Conservation (phyloP, 192 early-diverging fungal genomes). For the Linnemannia zychae region DNA sequence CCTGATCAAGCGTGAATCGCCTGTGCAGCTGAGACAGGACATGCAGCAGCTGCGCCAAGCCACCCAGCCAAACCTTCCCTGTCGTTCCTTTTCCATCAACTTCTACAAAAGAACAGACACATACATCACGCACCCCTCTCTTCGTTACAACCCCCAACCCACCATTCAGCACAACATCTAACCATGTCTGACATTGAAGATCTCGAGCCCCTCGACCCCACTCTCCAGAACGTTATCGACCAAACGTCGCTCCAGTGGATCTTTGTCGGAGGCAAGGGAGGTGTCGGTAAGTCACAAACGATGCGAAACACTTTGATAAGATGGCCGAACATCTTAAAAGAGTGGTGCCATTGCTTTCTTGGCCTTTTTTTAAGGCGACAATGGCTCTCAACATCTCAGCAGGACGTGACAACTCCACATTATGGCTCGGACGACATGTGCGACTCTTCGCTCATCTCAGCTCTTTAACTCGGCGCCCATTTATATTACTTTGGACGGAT, state of each 20-base stretch:
- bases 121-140: background rate
- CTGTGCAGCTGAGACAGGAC: background rate
- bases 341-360: background rate
- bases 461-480: background rate
- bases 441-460: background rate
- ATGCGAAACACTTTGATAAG: background rate
- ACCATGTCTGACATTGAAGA: conserved; percentile 74
- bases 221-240: conserved; percentile 96
- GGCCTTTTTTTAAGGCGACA: background rate
- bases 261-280: conserved; percentile 99
- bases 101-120: background rate
- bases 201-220: conserved; percentile 81
- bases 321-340: background rate
- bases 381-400: background rate
- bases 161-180: background rate
- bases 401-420: background rate
- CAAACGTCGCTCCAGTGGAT: conserved; percentile 98
- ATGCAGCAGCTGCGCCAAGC: conserved; percentile 1
- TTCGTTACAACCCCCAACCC: background rate
- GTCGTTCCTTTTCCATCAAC: background rate
- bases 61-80: conserved; percentile 14
- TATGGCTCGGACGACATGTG: background rate
- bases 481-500: background rate
- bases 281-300: conserved; percentile 83
- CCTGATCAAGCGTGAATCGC: background rate